Conservation (phyloP, 2,329 filamentous ascomycete species). For the Penicillium expansum region DNA sequence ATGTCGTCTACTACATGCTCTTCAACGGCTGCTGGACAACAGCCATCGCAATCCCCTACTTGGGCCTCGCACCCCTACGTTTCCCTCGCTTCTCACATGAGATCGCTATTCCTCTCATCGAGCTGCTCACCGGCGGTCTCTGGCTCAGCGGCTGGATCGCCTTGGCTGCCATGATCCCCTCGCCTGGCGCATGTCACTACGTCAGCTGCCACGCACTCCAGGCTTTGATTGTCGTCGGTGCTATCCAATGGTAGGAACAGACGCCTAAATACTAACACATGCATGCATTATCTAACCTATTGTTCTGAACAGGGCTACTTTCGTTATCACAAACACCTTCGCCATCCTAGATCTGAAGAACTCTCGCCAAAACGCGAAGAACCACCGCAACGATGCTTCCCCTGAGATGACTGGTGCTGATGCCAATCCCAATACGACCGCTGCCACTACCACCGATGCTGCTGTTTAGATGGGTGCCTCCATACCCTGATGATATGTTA, state of each 20-base stretch:
- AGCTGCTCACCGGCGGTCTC: constrained; percentile 21
- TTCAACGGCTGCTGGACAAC: constrained; percentile 29
- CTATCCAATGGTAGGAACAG: constrained; percentile 22
- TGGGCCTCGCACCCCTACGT: constrained; percentile 26
- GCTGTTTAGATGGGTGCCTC: not conserved
- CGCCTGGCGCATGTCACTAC: constrained; percentile 16
- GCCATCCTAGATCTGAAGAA: constrained; percentile 22
- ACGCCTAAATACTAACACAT: not conserved
- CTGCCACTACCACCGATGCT: no score
- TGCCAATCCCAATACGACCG: no score
- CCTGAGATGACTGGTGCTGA: not conserved
- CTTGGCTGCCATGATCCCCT: constrained; percentile 21
- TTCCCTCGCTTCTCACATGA: constrained; percentile 25
- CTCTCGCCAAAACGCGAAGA: constrained; percentile 15
- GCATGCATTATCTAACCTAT: not conserved
- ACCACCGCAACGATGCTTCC: no score
- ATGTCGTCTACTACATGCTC: constrained; percentile 24
- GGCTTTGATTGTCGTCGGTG: constrained; percentile 21
- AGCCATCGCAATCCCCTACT: constrained; percentile 23
- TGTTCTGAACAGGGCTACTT: no score
- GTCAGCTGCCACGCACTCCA: constrained; percentile 22
- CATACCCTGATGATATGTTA: not conserved
- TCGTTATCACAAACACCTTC: constrained; percentile 23
- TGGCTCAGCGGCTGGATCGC: constrained; percentile 27
- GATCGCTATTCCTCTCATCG: constrained; percentile 21